Percentiles rank a stretch among this genome's conserved stretches.
These are phyloP conservation scores for Paecilomyces dactylethromorphus DNA, from an alignment of 2,329 filamentous ascomycete genomes.

Conservation along the genomic window DNA sequence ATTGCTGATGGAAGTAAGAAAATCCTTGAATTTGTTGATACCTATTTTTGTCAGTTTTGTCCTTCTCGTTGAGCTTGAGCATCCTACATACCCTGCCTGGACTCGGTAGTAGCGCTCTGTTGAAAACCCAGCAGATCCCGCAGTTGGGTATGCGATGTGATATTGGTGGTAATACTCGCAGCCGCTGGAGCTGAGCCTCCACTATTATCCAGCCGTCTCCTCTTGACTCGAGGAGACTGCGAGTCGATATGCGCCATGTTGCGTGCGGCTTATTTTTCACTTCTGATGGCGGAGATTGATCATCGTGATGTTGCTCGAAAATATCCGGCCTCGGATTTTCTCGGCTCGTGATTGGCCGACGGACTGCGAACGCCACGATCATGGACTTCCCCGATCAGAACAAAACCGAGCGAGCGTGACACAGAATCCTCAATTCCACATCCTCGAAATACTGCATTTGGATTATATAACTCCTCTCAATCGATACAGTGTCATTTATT, in stretches of 20 bases:
- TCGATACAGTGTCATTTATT: no score
- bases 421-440: no score
- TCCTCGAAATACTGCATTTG: background rate
- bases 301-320: background rate
- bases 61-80: background rate
- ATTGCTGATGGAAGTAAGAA: slow-evolving; percentile 33
- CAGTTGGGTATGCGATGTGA: slow-evolving; percentile 56
- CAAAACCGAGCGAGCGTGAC: background rate
- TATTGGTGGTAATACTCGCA: slow-evolving; percentile 13
- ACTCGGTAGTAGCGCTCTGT: slow-evolving; percentile 52
- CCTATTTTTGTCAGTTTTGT: slow-evolving; percentile 18
- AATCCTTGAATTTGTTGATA: slow-evolving; percentile 38
- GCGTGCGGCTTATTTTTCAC: background rate
- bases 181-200: slow-evolving; percentile 5
- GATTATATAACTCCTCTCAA: background rate
- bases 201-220: slow-evolving; percentile 31
- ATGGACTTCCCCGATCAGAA: background rate
- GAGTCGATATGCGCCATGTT: slow-evolving; percentile 28
- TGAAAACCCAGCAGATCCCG: slow-evolving; percentile 63
- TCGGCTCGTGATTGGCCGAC: slow-evolving; percentile 1
- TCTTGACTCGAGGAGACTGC: slow-evolving; percentile 28
- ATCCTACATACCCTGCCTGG: slow-evolving; percentile 59
- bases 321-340: slow-evolving; percentile 1
- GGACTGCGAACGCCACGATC: background rate
- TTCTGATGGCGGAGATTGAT: background rate